Evolutionary conservation across 2,329 filamentous ascomycete species (phyloP), one percentile per base, ranked within the genome.

Genomic region (Anthostomella pinea): DNA sequence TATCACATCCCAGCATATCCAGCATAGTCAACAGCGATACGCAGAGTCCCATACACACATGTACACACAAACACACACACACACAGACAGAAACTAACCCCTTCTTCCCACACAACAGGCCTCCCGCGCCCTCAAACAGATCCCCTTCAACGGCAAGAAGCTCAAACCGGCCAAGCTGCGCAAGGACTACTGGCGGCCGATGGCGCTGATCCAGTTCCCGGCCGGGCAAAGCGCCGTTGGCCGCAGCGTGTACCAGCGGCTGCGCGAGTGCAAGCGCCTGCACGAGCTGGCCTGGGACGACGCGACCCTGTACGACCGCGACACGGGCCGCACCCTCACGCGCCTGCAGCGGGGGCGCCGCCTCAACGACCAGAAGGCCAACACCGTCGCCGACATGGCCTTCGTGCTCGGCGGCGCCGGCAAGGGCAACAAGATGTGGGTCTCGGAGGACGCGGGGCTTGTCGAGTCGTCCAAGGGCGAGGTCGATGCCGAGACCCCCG

Each of bases 81-180:
- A 5, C 23, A n/a, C 11, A n/a, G 11, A 10, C 5, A 25, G 10
- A 27, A 27, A 23, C 24, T 33, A n/a, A 22, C 17, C 29, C 25
- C 19, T 36, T 20, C 25, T 18, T 25, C 28, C 33, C 24, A 13
- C 17, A 16, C 10, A 26, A 29, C 23, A 59, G 56, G 42, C 51
- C 14, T 50, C 36, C 37, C 45, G 40, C 31, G 48, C 52, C 6
- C 35, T 59, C 4, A 35, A 36, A 21, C 57, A 60, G 31, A 46
- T 59, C 42, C 73, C 77, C 30, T 85, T 75, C 66, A 79, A 79
- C 46, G 81, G 80, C 62, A 85, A 84, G 59, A 83, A 85, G 62
- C 71, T 76, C 30, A 74, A 77, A 47, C 79, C 79, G 2, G 58
- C 72, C 35, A 77, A 76, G 52, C 65, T 85, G 24, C 78, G 81